phyloP scores from a whole-genome alignment of 345 rosid genomes.

The Gossypioides kirkii region DNA sequence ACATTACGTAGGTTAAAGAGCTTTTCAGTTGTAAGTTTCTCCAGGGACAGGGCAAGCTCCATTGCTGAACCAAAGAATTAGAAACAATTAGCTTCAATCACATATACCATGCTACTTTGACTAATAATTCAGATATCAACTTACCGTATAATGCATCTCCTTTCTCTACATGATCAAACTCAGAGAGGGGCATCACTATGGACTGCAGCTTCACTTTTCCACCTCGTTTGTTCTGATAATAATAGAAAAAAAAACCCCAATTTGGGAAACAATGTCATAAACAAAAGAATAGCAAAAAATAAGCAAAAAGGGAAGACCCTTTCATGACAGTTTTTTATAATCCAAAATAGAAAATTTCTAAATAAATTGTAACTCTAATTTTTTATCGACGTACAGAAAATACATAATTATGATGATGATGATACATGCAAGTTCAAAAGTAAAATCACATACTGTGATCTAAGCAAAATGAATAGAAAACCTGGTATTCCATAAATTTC shows the following conservation, averaged over 20 bases:
- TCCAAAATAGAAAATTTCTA: too few relatives aligned
- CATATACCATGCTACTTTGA: not conserved
- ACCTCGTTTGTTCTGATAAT: conserved; percentile 71
- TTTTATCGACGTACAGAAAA: too few relatives aligned
- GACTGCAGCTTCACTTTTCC: conserved; percentile 76
- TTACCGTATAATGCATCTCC: conserved; percentile 90
- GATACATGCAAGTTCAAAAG: too few relatives aligned
- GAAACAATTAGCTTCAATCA: conserved; percentile 1
- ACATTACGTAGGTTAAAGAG: conserved; percentile 65
- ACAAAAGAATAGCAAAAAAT: not conserved
- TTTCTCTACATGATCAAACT: conserved; percentile 83
- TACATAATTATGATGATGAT: too few relatives aligned
- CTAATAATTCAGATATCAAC: conserved; percentile 12
- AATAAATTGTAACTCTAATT: too few relatives aligned
- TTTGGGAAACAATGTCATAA: not conserved
- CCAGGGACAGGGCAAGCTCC: conserved; percentile 85
- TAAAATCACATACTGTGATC: too few relatives aligned
- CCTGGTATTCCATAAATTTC: conserved; percentile 90
- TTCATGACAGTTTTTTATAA: too few relatives aligned
- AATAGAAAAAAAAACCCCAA: not conserved
- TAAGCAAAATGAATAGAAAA: conserved; percentile 10
- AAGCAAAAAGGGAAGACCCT: not conserved
- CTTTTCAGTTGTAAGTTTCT: conserved; percentile 84
- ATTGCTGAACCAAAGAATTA: conserved; percentile 50
- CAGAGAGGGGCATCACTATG: conserved; percentile 60